Conservation (phyloP, 2,329 filamentous ascomycete species). For the Trichoderma atrobrunneum region DNA sequence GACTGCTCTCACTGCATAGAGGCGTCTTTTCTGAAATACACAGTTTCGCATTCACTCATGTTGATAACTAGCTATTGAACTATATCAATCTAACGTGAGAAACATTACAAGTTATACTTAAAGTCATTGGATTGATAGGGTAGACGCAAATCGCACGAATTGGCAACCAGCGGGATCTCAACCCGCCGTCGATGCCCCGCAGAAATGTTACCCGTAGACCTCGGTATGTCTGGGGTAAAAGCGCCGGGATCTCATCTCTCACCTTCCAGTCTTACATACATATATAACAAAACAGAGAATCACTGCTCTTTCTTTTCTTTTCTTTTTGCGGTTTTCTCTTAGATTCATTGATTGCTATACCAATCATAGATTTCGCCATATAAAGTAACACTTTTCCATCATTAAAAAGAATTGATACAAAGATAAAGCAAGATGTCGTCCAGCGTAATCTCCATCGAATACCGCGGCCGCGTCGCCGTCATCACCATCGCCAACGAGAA, state of each 20-base stretch:
- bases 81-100: background rate
- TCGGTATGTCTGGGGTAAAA: slow-evolving; percentile 10
- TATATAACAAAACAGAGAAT: background rate
- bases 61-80: background rate
- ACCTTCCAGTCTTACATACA: background rate
- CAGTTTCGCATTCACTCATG: background rate
- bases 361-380: background rate
- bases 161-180: background rate
- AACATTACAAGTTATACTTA: background rate
- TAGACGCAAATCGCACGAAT: background rate
- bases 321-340: background rate
- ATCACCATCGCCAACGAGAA: slow-evolving; percentile 81
- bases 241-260: background rate
- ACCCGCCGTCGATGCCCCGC: background rate
- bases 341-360: background rate
- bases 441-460: slow-evolving; percentile 38
- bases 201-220: slow-evolving; percentile 1
- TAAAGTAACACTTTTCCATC: background rate
- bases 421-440: background rate
- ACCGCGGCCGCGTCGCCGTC: slow-evolving; percentile 53
- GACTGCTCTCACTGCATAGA: background rate
- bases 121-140: background rate
- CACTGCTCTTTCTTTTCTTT: background rate
- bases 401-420: background rate
- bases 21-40: background rate